Conservation (phyloP, 305 asterid genomes). For the Fraxinus velutina region DNA sequence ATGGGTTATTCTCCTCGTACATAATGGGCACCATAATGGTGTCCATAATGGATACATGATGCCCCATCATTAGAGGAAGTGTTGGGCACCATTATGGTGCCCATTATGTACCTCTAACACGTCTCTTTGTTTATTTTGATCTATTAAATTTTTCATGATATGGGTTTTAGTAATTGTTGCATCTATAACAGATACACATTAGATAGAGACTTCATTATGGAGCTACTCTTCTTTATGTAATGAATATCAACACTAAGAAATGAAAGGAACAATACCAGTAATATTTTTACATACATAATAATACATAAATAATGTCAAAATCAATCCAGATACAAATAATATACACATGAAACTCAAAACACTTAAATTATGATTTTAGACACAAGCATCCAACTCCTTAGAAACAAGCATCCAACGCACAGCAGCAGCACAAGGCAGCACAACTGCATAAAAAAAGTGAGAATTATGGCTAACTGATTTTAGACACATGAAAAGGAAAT, state of each 20-base stretch:
- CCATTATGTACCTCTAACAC: too few relatives aligned
- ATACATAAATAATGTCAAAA: background rate
- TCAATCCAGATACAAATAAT: background rate
- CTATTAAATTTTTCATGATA: background rate
- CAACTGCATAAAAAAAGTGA: slow-evolving; percentile 20
- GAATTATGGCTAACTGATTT: background rate
- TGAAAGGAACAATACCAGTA: background rate
- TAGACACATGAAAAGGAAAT: background rate
- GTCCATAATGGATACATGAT: too few relatives aligned
- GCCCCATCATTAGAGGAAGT: too few relatives aligned
- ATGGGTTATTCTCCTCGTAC: too few relatives aligned
- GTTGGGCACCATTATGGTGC: too few relatives aligned
- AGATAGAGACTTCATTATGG: background rate
- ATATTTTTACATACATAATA: too few relatives aligned
- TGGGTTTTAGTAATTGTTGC: background rate
- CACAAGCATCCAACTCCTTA: slow-evolving; percentile 52
- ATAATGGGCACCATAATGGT: too few relatives aligned
- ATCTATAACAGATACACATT: background rate
- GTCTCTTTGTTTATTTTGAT: background rate
- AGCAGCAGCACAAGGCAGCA: slow-evolving; percentile 73
- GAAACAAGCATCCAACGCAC: slow-evolving; percentile 63
- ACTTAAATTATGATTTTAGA: background rate
- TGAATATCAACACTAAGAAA: background rate
- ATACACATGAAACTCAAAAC: background rate
- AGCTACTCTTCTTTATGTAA: background rate